Evolutionary conservation across 257 asterid species (phyloP).

Genomic region (Perilla frutescens): DNA sequence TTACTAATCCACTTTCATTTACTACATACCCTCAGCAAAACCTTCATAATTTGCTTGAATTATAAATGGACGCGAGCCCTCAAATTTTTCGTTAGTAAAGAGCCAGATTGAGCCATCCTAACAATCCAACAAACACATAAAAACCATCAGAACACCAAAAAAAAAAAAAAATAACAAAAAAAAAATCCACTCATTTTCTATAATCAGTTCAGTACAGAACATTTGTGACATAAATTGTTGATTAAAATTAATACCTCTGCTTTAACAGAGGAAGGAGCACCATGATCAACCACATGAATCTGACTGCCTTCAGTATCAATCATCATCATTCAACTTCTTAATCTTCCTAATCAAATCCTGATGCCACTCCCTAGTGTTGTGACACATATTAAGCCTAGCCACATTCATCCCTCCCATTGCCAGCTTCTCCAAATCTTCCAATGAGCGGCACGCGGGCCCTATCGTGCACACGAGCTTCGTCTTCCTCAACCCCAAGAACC

Average conservation of each 20-base stretch:
- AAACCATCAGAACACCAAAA: no score
- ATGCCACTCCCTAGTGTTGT: slow-evolving; percentile 79
- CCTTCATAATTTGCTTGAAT: no score
- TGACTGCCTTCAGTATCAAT: slow-evolving; percentile 87
- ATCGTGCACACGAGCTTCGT: slow-evolving; percentile 91
- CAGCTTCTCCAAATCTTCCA: slow-evolving; percentile 72
- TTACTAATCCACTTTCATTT: no score
- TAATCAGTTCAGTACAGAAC: no score
- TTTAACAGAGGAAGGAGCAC: no score
- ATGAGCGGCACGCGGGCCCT: slow-evolving; percentile 80
- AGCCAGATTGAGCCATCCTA: slow-evolving; percentile 84
- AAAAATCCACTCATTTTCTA: background rate
- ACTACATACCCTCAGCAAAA: no score
- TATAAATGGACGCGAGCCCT: slow-evolving; percentile 75
- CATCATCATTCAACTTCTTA: slow-evolving; percentile 79
- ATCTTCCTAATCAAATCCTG: slow-evolving; percentile 72
- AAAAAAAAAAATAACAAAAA: no score
- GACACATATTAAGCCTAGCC: slow-evolving; percentile 90
- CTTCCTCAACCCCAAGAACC: slow-evolving; percentile 84
- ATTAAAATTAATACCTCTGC: no score
- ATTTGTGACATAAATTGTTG: no score
- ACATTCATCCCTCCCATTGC: slow-evolving; percentile 84
- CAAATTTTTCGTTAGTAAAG: slow-evolving; percentile 69
- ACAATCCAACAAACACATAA: slow-evolving; percentile 38
- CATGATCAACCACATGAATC: slow-evolving; percentile 70